A percentile compares a stretch with the other conserved stretches of the same genome.
phyloP scores from a whole-genome alignment of 345 rosid genomes.

The Hibiscus trionum region DNA sequence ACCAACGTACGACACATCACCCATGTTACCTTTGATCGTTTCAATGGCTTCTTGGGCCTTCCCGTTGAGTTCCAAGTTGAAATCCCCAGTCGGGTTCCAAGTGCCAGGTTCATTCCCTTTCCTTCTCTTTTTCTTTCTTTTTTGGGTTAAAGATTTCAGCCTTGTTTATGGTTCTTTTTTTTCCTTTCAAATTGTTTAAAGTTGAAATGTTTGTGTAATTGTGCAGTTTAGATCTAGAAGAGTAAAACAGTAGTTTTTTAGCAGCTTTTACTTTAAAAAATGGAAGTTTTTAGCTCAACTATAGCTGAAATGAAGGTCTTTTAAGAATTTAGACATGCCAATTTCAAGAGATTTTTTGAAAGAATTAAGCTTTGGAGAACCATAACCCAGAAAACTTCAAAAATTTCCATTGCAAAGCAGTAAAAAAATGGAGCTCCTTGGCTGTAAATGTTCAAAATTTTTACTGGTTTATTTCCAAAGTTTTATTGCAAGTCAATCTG shows the following conservation, averaged over 20 bases:
- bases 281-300: not conserved
- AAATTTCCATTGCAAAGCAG: not conserved
- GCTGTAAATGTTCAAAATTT: too few species aligned
- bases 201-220: not conserved
- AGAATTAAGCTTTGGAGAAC: not conserved
- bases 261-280: not conserved
- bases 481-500: not conserved
- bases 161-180: not conserved
- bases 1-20: constrained; percentile 82
- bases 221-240: constrained; percentile 19
- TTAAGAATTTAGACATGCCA: not conserved
- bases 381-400: not conserved
- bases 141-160: constrained; percentile 6
- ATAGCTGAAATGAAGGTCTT: not conserved
- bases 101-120: constrained; percentile 60
- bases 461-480: not conserved
- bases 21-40: constrained; percentile 91
- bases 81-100: constrained; percentile 85
- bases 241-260: not conserved
- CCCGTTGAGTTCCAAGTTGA: constrained; percentile 95
- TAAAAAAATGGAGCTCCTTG: too few species aligned
- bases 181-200: not conserved
- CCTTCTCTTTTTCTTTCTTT: not conserved
- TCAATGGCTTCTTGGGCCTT: constrained; percentile 84
- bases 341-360: not conserved